These are phyloP conservation scores for Vigna unguiculata DNA, from an alignment of 306 rosid genomes.

Conservation along the genomic window DNA sequence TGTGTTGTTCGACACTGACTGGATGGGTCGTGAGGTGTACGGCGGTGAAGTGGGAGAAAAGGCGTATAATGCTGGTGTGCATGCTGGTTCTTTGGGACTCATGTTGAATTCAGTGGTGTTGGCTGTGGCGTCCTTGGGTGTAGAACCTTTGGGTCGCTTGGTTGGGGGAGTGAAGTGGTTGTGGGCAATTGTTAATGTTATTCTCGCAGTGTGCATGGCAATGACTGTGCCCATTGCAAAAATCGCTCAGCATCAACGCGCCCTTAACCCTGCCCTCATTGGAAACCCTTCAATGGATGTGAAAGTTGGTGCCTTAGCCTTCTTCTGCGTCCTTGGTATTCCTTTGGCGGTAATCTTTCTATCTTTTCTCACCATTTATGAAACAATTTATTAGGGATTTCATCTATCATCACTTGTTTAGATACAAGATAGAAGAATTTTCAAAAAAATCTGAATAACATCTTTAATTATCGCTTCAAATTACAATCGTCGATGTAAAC, in stretches of 20 bases:
- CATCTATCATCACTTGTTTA: too few relatives aligned
- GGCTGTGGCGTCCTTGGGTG: slow-evolving; percentile 52
- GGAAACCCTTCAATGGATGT: slow-evolving; percentile 19
- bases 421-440: too few relatives aligned
- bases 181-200: slow-evolving; percentile 72
- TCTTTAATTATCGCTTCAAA: too few relatives aligned
- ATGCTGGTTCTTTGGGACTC: slow-evolving; percentile 59
- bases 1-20: slow-evolving; percentile 73
- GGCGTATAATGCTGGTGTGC: slow-evolving; percentile 62
- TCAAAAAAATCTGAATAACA: too few relatives aligned
- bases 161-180: slow-evolving; percentile 68
- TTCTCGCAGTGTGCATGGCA: slow-evolving; percentile 54
- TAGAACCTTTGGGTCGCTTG: slow-evolving; percentile 52
- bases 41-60: slow-evolving; percentile 60
- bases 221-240: slow-evolving; percentile 59
- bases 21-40: slow-evolving; percentile 88
- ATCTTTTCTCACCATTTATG: too few relatives aligned
- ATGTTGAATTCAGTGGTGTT: slow-evolving; percentile 71
- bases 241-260: slow-evolving; percentile 47
- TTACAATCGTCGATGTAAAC: too few relatives aligned
- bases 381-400: too few relatives aligned
- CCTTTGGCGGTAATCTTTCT: slow-evolving; percentile 63
- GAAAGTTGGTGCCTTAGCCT: slow-evolving; percentile 52
- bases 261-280: neutral
- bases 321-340: slow-evolving; percentile 63